Evolutionary conservation across 2,329 filamentous ascomycete species (phyloP), one percentile per base, ranked within the genome.

Genomic region (Lasiodiplodia citricola): DNA sequence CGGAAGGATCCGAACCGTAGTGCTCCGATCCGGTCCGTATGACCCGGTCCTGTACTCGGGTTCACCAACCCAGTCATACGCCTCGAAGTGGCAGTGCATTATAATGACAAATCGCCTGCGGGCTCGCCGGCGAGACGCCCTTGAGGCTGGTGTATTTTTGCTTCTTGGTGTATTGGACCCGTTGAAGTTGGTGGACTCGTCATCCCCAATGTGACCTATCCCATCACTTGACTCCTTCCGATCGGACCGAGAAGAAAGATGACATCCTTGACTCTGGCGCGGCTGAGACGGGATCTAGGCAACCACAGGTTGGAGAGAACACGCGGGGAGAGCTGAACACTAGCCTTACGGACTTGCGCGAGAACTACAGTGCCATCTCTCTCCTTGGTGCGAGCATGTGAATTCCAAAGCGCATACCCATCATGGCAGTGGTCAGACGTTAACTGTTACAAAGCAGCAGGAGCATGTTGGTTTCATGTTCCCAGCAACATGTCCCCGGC

Each of bases 1-100:
- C 58, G 58, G 58, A 31, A 63, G 58, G 58, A 63, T 31, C 58
- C 58, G 58, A 50, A 63, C 25, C 58, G 58, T 31, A 16, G 5
- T 21, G 56, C 23, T 44, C 56, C 56, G 35, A 44, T 13, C 58
- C 58, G 41, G 38, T 47, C 58, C 58, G 57, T 41, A 60, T 47
- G 23, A 47, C 37, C 55, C 55, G 55, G 25, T 10, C 55, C 21
- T 38, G n/a, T 18, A 18, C 41, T 44, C 41, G n/a, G 44, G 18
- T 21, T 21, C 44, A n/a, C 6, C 41, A 47, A 21, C n/a, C 44
- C 41, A 21, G 44, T n/a, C 7, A 18, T 47, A 47, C n/a, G 44
- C 44, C 44, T 21, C 44, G 8, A 10, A 18, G 44, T 47, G 44
- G 44, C 44, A 47, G 44, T 47, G 44, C 44, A 47, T 47, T 21